Evolutionary conservation across 176 grass and related monocot species (phyloP).

Genomic region (Areca catechu): DNA sequence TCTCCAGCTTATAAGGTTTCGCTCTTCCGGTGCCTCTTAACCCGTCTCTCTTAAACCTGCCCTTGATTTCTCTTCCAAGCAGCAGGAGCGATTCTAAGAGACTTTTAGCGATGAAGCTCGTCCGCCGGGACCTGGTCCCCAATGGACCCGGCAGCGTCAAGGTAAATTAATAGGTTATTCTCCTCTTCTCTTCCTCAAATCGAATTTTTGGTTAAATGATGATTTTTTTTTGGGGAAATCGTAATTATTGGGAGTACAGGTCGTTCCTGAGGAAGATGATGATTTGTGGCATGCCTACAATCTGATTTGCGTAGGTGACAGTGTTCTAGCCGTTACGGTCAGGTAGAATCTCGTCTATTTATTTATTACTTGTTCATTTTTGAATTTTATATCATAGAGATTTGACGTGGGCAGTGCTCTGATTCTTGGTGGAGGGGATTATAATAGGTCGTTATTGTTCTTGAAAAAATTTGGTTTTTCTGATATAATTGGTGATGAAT

Average conservation of each 20-base stretch:
- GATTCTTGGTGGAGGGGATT: no score
- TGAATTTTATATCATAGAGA: no score
- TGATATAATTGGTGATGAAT: no score
- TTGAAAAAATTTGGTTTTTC: no score
- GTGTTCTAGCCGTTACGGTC: constrained; percentile 56
- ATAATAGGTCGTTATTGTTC: no score
- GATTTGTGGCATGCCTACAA: constrained; percentile 95
- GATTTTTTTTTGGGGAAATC: background rate
- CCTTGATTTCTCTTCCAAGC: no score
- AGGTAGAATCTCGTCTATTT: constrained; percentile 28
- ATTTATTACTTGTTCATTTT: background rate
- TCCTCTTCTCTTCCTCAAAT: background rate
- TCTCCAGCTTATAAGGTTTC: no score
- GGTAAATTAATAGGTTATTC: constrained; percentile 19
- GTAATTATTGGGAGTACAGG: constrained; percentile 13
- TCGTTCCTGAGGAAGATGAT: constrained; percentile 81
- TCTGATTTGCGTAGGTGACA: constrained; percentile 63
- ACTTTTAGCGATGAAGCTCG: constrained; percentile 43
- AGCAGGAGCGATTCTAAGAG: no score
- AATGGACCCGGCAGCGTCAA: constrained; percentile 71
- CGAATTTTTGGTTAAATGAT: constrained; percentile 1
- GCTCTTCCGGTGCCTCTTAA: no score
- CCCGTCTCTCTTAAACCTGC: no score
- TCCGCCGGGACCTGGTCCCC: constrained; percentile 34
- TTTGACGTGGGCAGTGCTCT: no score